These are phyloP conservation scores for Hypericum perforatum DNA, from an alignment of 345 rosid species.

Conservation along the genomic window DNA sequence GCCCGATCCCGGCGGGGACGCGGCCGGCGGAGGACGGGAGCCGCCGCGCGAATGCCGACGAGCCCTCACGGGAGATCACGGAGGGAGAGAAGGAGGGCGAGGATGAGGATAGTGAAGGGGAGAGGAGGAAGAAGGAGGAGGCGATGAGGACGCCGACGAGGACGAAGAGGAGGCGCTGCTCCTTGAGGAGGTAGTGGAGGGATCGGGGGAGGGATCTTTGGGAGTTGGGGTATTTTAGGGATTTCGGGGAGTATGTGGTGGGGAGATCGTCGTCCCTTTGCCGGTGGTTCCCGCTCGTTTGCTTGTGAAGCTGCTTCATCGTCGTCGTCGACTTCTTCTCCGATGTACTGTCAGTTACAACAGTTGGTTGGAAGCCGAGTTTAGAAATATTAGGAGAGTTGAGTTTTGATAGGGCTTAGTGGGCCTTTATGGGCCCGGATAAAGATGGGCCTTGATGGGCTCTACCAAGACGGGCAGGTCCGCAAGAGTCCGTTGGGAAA, in stretches of 20 bases:
- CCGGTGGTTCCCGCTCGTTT: slow-evolving; percentile 41
- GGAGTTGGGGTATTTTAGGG: slow-evolving; percentile 59
- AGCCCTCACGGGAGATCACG: neutral
- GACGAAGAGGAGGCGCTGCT: slow-evolving; percentile 84
- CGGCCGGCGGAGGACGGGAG: slow-evolving; percentile 27
- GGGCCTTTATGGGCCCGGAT: too few species aligned
- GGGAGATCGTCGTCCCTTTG: slow-evolving; percentile 50
- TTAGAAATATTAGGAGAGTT: too few species aligned
- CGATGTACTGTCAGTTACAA: too few species aligned
- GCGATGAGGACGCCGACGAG: slow-evolving; percentile 89
- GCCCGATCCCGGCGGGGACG: slow-evolving; percentile 63
- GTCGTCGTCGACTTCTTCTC: slow-evolving; percentile 3
- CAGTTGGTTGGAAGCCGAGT: too few species aligned
- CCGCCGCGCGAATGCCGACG: neutral
- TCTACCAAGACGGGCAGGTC: too few species aligned
- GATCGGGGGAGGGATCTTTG: slow-evolving; percentile 88
- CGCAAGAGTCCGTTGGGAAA: too few species aligned
- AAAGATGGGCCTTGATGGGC: too few species aligned
- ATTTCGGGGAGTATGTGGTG: slow-evolving; percentile 49
- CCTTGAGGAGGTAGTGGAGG: slow-evolving; percentile 68
- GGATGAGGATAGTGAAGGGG: slow-evolving; percentile 1
- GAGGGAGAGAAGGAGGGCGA: neutral
- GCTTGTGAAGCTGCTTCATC: slow-evolving; percentile 85
- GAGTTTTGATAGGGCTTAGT: too few species aligned
- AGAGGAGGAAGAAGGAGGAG: slow-evolving; percentile 81